Evolutionary conservation across 2,329 filamentous ascomycete genomes (phyloP), one percentile per base, ranked within the genome.

Genomic region (Phyllosticta ampelicida): DNA sequence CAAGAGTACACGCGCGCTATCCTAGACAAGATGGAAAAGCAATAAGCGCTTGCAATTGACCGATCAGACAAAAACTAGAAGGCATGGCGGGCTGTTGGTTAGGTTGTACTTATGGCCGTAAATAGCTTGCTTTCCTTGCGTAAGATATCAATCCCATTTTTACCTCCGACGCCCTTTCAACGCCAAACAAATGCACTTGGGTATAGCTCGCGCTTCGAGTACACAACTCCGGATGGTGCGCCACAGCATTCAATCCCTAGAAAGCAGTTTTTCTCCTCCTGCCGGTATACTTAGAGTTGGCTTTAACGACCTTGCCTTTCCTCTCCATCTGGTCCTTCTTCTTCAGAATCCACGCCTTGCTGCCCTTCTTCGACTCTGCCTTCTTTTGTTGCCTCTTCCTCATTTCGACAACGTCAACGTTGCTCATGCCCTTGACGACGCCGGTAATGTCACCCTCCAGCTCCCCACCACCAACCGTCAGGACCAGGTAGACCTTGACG

Each of bases 1-100:
- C 85, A 96, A 77, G 86, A 97, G 75, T 99, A 97, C 80, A 97
- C 94, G 69, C 82, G 86, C 69, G 91, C 94, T 68, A 88, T 99
- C 71, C 82, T 99, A 71, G 84, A 91, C 79, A 89, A 94, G 82
- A 95, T 99, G 90, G 92, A 97, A 80, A 69, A 55, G 53, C 51
- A 68, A 66, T 44, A 44, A 44, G 36, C 36, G n/a, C 16, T 13
- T 44, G 36, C 36, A 44, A 44, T n/a, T 44, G 36, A 44, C 36
- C 36, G 44, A 21, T 21, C 55, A 59, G 57, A 59, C 51, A 30
- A 29, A 26, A 44, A 49, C 55, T 59, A 55, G 53, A 55, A 30
- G 10, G 56, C 56, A 59, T 59, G 48, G 51, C 44, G 26, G 48
- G 57, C 48, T 59, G 53, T 55, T 53, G 49, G 28, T 70, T 71